These are phyloP conservation scores for Aspergillus ellipticus DNA, from an alignment of 495 filamentous ascomycete genomes.

Conservation along the genomic window DNA sequence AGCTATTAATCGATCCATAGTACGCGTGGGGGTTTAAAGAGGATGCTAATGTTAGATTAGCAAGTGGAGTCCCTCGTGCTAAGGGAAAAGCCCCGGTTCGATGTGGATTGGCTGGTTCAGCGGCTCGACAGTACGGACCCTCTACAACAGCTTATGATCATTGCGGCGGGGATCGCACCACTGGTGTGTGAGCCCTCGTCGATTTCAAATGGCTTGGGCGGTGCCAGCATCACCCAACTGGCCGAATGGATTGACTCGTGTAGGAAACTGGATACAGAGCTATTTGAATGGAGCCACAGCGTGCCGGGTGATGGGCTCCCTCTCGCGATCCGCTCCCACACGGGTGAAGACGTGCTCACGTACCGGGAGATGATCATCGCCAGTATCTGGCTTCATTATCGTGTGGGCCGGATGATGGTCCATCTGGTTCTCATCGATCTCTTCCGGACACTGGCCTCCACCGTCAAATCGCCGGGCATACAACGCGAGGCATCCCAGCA, in stretches of 20 bases:
- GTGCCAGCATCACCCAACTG: conserved; percentile 18
- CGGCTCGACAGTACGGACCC: conserved; percentile 31
- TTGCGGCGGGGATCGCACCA: conserved; percentile 30
- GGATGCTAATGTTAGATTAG: conserved; percentile 19
- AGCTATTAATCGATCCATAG: conserved; percentile 5
- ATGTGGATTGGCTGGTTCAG: conserved; percentile 29
- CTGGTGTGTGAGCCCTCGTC: conserved; percentile 26
- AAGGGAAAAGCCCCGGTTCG: conserved; percentile 32
- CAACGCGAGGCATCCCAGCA: not conserved
- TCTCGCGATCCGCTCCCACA: conserved; percentile 29
- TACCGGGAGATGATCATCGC: conserved; percentile 29
- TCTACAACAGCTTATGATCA: conserved; percentile 34
- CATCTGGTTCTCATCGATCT: conserved; percentile 31
- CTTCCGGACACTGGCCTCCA: conserved; percentile 17
- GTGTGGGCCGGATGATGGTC: conserved; percentile 35
- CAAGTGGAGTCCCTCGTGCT: conserved; percentile 38
- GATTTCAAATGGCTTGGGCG: conserved; percentile 11
- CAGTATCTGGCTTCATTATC: conserved; percentile 40
- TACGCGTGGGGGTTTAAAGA: not conserved
- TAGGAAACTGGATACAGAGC: conserved; percentile 27
- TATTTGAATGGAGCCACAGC: conserved; percentile 33
- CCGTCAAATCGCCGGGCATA: not conserved
- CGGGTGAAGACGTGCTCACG: conserved; percentile 34
- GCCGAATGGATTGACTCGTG: conserved; percentile 23
- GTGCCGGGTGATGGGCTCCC: conserved; percentile 40